Evolutionary conservation across 306 rosid species (phyloP).

Genomic region (Casuarina glauca): DNA sequence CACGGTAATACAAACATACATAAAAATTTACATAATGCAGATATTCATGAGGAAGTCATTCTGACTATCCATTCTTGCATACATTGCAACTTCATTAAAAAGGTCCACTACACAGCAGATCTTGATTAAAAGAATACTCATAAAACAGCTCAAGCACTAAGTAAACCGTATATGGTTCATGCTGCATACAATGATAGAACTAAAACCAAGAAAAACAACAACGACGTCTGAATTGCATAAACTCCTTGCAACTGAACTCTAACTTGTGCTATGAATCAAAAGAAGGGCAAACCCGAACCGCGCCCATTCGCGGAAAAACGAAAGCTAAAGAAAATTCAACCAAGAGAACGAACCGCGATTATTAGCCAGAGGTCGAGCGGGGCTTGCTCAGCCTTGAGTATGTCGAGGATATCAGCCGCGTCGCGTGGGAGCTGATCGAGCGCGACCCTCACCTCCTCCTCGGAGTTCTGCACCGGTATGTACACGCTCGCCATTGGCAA

Average conservation of each 20-base stretch:
- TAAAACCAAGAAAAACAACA: background rate
- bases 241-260: background rate
- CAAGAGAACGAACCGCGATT: conserved; percentile 65
- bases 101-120: background rate
- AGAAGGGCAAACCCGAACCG: conserved; percentile 3
- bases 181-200: background rate
- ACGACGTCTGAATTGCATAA: background rate
- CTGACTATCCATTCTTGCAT: background rate
- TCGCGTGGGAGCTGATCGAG: conserved; percentile 95
- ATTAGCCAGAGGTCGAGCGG: conserved; percentile 99
- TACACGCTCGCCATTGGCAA: conserved; percentile 76
- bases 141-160: background rate
- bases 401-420: conserved; percentile 92
- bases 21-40: background rate
- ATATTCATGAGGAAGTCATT: background rate
- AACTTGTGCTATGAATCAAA: background rate
- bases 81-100: background rate
- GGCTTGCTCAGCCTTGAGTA: conserved; percentile 98
- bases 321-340: background rate
- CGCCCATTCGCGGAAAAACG: background rate
- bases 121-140: background rate
- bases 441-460: conserved; percentile 95
- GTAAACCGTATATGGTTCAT: background rate
- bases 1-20: conserved; percentile 10
- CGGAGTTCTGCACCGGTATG: conserved; percentile 98